Base-by-base conservation (phyloP, 1,139 yeast species). In the Magnusiomyces magnusii region DNA sequence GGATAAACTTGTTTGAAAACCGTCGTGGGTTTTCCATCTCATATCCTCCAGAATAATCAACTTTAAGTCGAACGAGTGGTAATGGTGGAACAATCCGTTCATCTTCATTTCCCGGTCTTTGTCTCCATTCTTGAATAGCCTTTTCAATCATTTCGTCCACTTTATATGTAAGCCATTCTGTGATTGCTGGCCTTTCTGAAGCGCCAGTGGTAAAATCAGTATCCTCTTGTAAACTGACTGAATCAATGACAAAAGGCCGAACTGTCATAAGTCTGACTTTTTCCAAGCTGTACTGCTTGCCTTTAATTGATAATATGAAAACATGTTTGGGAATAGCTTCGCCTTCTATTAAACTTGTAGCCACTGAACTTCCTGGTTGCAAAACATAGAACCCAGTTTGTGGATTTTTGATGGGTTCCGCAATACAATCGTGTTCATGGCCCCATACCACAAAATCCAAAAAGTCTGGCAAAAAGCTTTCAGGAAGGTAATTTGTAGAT, bases 341-440 rank as follows among this genome's bases (percentile, higher is more conserved):
- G 2, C 95, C 96, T 58, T 87, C 95, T 57, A 87, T 82, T 47
- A 95, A 76, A 17, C 96, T 86, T 0, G 99, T 93, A 0, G 96
- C 98, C 21, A 93, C 87, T 0, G 97, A 88, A 1, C 97, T 89
- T 0, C 99, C 99, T 0, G 97, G 95, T 70, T 92, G 97, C 52
- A 95, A 77, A 0, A 92, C 91, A 61, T 84, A 84, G 69, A 92
- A 90, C 1, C 85, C 86, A 31, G 83, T 84, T 25, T 80, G 80
- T 0, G 87, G 80, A 68, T 90, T 91, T 54, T 76, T 76, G 0
- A 76, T 78, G 0, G 96, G 85, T 62, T 81, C 83, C 0, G 93
- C 89, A 7, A 86, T 78, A 68, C 98, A 91, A 70, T 93, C 98
- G 73, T 93, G 99, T 69, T 93, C 99, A 71, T 93, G 99, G 10